Percentiles rank a stretch among this genome's conserved stretches.
These are phyloP conservation scores for Alliaria petiolata DNA, from an alignment of 345 rosid species.

Conservation along the genomic window DNA sequence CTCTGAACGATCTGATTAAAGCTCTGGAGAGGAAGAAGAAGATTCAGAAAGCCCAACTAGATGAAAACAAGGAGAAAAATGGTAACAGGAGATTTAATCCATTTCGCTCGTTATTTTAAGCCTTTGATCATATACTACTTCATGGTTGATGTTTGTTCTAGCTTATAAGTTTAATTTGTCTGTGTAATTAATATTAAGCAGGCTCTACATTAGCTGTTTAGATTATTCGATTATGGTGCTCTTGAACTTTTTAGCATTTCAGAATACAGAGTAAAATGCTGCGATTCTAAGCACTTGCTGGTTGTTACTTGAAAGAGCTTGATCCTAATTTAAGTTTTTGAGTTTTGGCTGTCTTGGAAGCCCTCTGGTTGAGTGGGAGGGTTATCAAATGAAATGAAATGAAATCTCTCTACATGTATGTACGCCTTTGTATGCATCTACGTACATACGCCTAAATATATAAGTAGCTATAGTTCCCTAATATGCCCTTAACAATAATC, in stretches of 20 bases:
- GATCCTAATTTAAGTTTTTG: neutral
- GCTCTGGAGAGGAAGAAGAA: too few relatives aligned
- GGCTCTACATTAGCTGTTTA: neutral
- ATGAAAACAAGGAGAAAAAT: too few relatives aligned
- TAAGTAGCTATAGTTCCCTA: neutral
- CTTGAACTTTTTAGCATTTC: neutral
- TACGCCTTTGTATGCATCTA: neutral
- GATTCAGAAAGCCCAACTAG: too few relatives aligned
- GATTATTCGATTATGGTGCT: neutral
- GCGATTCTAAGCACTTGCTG: too few relatives aligned
- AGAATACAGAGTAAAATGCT: neutral
- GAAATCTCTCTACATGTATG: neutral
- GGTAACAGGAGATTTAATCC: neutral
- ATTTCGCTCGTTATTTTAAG: neutral
- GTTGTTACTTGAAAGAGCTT: neutral
- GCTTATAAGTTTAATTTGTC: too few relatives aligned
- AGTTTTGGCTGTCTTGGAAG: neutral
- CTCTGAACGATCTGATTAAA: too few relatives aligned
- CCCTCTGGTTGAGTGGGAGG: neutral
- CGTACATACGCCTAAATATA: neutral
- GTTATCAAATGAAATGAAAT: neutral
- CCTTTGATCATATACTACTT: neutral
- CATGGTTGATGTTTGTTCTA: too few relatives aligned
- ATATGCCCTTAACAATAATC: neutral
- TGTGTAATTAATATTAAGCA: neutral